These are phyloP conservation scores for Sophora flavescens DNA, from an alignment of 306 rosid species.

Conservation along the genomic window DNA sequence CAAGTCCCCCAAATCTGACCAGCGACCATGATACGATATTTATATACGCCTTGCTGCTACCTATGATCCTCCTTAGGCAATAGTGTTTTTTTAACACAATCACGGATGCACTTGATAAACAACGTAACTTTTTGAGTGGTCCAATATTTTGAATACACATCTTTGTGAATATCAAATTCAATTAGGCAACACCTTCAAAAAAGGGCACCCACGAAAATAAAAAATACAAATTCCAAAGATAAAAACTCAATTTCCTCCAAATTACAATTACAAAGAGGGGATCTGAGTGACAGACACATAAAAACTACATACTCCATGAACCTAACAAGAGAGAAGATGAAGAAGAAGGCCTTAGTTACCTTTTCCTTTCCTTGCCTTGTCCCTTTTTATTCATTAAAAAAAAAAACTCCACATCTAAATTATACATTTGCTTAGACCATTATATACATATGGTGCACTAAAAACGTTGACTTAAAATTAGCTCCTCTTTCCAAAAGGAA, in stretches of 20 bases:
- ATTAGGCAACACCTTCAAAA: conserved; percentile 37
- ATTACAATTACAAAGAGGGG: conserved; percentile 61
- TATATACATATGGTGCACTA: conserved; percentile 50
- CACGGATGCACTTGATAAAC: conserved; percentile 27
- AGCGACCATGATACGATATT: neutral
- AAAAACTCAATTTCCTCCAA: conserved; percentile 62
- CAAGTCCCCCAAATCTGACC: conserved; percentile 36
- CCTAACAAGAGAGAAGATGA: conserved; percentile 40
- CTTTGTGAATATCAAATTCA: conserved; percentile 20
- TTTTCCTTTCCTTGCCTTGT: conserved; percentile 16
- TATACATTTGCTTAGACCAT: conserved; percentile 42
- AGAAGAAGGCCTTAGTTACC: conserved; percentile 35
- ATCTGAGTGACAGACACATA: conserved; percentile 45
- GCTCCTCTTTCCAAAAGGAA: conserved; percentile 45
- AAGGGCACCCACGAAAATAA: conserved; percentile 24
- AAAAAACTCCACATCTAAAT: conserved; percentile 40
- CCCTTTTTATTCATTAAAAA: conserved; percentile 56
- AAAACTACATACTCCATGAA: conserved; percentile 29
- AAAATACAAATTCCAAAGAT: conserved; percentile 46
- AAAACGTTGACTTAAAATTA: conserved; percentile 46
- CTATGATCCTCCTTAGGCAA: conserved; percentile 30
- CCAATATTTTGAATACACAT: conserved; percentile 7
- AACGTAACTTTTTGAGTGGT: conserved; percentile 5
- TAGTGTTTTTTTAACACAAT: conserved; percentile 21
- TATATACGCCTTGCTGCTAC: conserved; percentile 32